A percentile compares a stretch with the other conserved stretches of the same genome.
Conservation (phyloP, 1,139 yeast species). For the Kurtzmaniella quercitrusa region DNA sequence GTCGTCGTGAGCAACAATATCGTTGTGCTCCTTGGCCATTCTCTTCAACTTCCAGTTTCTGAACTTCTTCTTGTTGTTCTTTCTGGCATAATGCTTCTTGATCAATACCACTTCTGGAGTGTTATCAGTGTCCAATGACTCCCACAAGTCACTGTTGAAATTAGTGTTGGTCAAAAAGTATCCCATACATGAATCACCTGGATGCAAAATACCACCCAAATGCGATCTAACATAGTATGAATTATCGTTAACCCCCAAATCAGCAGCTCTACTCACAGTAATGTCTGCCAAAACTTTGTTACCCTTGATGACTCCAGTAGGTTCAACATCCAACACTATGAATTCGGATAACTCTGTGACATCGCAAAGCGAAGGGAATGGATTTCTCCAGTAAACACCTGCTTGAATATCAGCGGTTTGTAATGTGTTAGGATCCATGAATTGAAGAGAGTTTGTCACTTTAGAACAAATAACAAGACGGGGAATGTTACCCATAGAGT, state of each 20-base stretch:
- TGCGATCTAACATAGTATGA: slow-evolving; percentile 83
- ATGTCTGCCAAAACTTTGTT: slow-evolving; percentile 85
- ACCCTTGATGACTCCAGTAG: slow-evolving; percentile 81
- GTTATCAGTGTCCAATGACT: slow-evolving; percentile 55
- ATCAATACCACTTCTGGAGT: slow-evolving; percentile 89
- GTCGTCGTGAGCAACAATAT: slow-evolving; percentile 74
- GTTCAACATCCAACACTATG: slow-evolving; percentile 88
- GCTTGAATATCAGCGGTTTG: slow-evolving; percentile 79
- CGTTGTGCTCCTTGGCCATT: slow-evolving; percentile 94
- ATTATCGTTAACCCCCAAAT: slow-evolving; percentile 79
- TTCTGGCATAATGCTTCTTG: slow-evolving; percentile 86
- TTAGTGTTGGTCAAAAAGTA: slow-evolving; percentile 80
- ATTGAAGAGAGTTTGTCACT: slow-evolving; percentile 76
- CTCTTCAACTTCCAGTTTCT: slow-evolving; percentile 96
- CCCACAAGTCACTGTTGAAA: slow-evolving; percentile 85
- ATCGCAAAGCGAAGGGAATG: slow-evolving; percentile 76
- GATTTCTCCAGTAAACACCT: slow-evolving; percentile 79
- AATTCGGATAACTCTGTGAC: slow-evolving; percentile 81
- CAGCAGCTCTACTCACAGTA: slow-evolving; percentile 81
- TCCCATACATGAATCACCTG: slow-evolving; percentile 94
- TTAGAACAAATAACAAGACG: slow-evolving; percentile 84
- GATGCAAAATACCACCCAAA: slow-evolving; percentile 88
- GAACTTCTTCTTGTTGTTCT: slow-evolving; percentile 70
- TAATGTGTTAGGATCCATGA: slow-evolving; percentile 78
- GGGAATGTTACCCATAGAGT: slow-evolving; percentile 77